These are phyloP conservation scores for Umbelopsis ramanniana DNA, from an alignment of 192 early-diverging fungal genomes.

Conservation along the genomic window DNA sequence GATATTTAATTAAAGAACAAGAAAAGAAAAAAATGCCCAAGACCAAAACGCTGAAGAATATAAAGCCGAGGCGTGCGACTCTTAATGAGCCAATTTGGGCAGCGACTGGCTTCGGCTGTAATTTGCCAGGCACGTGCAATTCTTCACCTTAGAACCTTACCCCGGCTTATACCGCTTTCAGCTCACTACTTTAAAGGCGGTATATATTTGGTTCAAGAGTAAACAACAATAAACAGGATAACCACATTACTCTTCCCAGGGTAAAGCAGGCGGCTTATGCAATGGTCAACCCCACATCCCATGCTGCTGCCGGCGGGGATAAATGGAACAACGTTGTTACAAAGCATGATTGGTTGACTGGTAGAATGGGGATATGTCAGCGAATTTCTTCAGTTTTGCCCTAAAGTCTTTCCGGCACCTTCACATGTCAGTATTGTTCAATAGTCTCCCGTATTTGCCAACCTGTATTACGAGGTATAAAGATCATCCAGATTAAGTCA, in stretches of 20 bases:
- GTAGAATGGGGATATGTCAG: constrained; percentile 1
- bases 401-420: constrained; percentile 1
- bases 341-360: constrained; percentile 2
- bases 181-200: background rate
- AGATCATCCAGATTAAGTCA: no score
- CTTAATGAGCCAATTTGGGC: background rate
- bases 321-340: constrained; percentile 11
- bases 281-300: background rate
- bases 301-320: background rate
- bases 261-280: background rate
- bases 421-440: background rate
- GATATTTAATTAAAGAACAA: background rate
- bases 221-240: background rate
- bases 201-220: background rate
- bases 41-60: background rate
- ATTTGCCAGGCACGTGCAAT: constrained; percentile 12
- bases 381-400: background rate
- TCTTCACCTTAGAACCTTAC: background rate
- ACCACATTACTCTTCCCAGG: background rate
- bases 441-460: background rate
- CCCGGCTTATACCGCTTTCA: constrained; percentile 6
- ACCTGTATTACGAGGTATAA: no score
- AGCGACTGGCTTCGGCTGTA: background rate
- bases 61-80: constrained; percentile 17
- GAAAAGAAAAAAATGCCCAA: background rate